Conservation (phyloP, 1,284 basidiomycete genomes). For the Pseudozyma flocculosa region DNA sequence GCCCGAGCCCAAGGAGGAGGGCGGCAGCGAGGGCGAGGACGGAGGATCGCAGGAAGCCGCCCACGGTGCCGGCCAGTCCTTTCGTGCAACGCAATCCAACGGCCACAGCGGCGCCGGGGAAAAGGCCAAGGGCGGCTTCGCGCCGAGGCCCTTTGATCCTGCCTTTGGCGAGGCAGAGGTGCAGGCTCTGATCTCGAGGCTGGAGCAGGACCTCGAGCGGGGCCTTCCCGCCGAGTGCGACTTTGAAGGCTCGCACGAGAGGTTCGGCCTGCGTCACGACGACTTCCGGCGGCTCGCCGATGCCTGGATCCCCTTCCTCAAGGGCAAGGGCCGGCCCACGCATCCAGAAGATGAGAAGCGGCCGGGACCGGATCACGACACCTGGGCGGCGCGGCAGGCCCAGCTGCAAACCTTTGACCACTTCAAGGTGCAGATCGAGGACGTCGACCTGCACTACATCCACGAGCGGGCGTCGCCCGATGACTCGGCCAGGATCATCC, state of each 20-base stretch:
- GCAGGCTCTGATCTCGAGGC: constrained; percentile 17
- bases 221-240: constrained; percentile 13
- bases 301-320: constrained; percentile 31
- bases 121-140: constrained; percentile 2
- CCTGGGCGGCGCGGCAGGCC: constrained; percentile 33
- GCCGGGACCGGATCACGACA: constrained; percentile 39
- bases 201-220: constrained; percentile 16
- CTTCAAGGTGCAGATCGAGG: constrained; percentile 41
- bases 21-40: no score
- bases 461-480: constrained; percentile 31
- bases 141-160: constrained; percentile 17
- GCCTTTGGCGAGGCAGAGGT: constrained; percentile 13
- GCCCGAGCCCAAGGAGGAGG: constrained; percentile 18
- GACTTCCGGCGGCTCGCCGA: constrained; percentile 26
- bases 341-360: constrained; percentile 2
- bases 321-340: neutral
- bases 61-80: no score
- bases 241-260: constrained; percentile 30
- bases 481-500: constrained; percentile 45
- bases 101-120: no score
- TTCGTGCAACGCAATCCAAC: no score
- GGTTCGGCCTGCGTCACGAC: constrained; percentile 31
- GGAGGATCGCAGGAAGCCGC: no score
- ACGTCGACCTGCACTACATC: constrained; percentile 52
- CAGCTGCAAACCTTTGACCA: constrained; percentile 37